Base-by-base conservation (phyloP, 495 filamentous ascomycete genomes). In the Rhypophila decipiens region DNA sequence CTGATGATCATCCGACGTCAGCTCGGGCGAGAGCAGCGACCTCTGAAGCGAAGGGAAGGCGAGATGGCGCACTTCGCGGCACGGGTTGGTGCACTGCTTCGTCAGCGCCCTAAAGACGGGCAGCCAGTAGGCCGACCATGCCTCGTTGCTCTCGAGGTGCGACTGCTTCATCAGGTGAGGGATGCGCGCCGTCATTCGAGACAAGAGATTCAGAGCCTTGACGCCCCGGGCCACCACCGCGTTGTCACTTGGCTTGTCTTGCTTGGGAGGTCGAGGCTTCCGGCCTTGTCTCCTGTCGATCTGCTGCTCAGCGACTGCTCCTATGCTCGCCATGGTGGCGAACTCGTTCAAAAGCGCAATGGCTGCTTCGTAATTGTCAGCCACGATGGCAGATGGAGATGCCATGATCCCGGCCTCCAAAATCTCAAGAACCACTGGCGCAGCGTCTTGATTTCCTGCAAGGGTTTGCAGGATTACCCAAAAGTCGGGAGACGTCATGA, bases 121-220 rank as follows among this genome's bases (percentile, higher is more conserved):
- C 13, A 90, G 84, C 93, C 93, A 99, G 63, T 99, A 99, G 12
- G 94, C 88, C 24, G 87, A 87, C 93, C 93, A 99, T 29, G 93
- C 93, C 75, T 96, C 87, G 50, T 73, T 84, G 49, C 80, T 81
- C 57, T 97, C 94, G 1, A 97, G 79, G 53, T 97, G 94, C 19
- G 90, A 96, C 59, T 94, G 87, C 57, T 85, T 78, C 69, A 97
- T 96, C 11, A 97, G 75, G 39, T 78, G 73, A 2, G 93, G 89
- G 5, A 93, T 88, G 24, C 88, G 80, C 27, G 74, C 70, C 12
- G 88, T 94, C 60, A 97, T 73, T 42, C 83, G 78, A 42, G 85
- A 86, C 38, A 97, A 84, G 49, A 90, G 74, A 39, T 80, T 74
- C 37, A 96, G 80, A 0, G 94, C 85, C 53, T 87, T 86, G 39